Conservation (phyloP, 805 yeast species). For the Yarrowia divulgata region DNA sequence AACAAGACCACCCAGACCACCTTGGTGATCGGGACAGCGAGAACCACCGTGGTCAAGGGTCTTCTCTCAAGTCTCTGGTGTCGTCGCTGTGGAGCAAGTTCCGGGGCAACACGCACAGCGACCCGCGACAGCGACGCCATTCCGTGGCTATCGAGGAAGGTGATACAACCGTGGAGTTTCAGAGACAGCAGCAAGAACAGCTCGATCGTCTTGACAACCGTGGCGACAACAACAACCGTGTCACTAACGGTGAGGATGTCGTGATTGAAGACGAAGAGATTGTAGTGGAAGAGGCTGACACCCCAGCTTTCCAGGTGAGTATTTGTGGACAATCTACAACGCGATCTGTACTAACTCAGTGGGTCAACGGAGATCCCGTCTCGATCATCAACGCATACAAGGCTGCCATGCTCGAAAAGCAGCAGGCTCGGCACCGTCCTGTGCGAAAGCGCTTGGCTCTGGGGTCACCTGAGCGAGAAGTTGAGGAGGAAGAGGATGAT, state of each 20-base stretch:
- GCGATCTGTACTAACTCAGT: slow-evolving; percentile 18
- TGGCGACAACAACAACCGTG: not conserved
- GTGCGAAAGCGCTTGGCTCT: not conserved
- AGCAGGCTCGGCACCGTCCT: not conserved
- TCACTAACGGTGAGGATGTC: not conserved
- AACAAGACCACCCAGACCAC: not conserved
- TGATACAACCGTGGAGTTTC: not conserved
- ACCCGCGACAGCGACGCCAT: slow-evolving; percentile 10
- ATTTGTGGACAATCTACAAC: not conserved
- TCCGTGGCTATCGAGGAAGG: slow-evolving; percentile 35
- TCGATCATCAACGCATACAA: slow-evolving; percentile 30
- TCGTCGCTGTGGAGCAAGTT: slow-evolving; percentile 28
- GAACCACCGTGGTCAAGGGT: not conserved
- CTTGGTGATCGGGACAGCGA: not conserved
- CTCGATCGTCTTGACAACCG: not conserved
- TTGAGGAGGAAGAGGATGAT: not conserved
- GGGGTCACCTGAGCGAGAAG: slow-evolving; percentile 2
- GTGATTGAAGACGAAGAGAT: slow-evolving; percentile 6
- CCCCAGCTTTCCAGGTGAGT: slow-evolving; percentile 13
- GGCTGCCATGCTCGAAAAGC: slow-evolving; percentile 26
- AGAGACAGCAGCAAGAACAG: slow-evolving; percentile 1
- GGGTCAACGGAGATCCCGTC: slow-evolving; percentile 17
- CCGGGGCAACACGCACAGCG: not conserved
- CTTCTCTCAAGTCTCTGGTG: slow-evolving; percentile 11
- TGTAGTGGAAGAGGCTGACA: not conserved